Evolutionary conservation across 1,284 basidiomycete genomes (phyloP).

Genomic region (Phellinidium pouzarii): DNA sequence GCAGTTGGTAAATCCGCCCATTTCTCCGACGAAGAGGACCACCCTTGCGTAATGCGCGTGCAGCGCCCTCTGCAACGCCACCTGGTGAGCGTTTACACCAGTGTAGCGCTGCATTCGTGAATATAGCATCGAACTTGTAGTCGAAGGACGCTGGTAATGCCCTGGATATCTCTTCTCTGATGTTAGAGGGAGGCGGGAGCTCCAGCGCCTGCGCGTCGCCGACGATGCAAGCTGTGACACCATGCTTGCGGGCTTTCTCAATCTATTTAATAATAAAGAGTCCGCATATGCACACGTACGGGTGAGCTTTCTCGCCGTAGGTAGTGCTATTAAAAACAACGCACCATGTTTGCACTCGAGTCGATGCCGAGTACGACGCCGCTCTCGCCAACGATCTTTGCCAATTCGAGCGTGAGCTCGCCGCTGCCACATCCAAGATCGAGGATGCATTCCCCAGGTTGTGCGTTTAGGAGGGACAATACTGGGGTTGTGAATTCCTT

Average conservation of each 20-base stretch:
- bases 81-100: slow-evolving; percentile 76
- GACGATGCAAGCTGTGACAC: slow-evolving; percentile 40
- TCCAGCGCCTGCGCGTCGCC: slow-evolving; percentile 47
- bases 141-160: slow-evolving; percentile 21
- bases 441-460: slow-evolving; percentile 62
- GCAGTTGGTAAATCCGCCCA: slow-evolving; percentile 72
- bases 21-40: slow-evolving; percentile 69
- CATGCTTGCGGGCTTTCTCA: slow-evolving; percentile 44
- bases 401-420: slow-evolving; percentile 59
- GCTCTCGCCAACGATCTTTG: slow-evolving; percentile 41
- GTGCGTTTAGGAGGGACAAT: slow-evolving; percentile 52
- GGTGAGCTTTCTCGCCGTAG: too few species aligned
- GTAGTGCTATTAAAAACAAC: slow-evolving; percentile 19
- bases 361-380: slow-evolving; percentile 68
- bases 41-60: slow-evolving; percentile 55
- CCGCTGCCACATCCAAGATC: slow-evolving; percentile 84
- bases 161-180: slow-evolving; percentile 22
- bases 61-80: slow-evolving; percentile 55
- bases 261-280: slow-evolving; percentile 37
- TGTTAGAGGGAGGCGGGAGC: slow-evolving; percentile 24
- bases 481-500: slow-evolving; percentile 55
- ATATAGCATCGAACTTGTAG: slow-evolving; percentile 53
- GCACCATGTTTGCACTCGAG: slow-evolving; percentile 66
- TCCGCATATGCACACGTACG: too few species aligned
- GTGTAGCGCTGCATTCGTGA: slow-evolving; percentile 75